A percentile compares a stretch with the other conserved stretches of the same genome.
Conservation (phyloP, 768 basidiomycete species). For the Pulveroboletus sp. region DNA sequence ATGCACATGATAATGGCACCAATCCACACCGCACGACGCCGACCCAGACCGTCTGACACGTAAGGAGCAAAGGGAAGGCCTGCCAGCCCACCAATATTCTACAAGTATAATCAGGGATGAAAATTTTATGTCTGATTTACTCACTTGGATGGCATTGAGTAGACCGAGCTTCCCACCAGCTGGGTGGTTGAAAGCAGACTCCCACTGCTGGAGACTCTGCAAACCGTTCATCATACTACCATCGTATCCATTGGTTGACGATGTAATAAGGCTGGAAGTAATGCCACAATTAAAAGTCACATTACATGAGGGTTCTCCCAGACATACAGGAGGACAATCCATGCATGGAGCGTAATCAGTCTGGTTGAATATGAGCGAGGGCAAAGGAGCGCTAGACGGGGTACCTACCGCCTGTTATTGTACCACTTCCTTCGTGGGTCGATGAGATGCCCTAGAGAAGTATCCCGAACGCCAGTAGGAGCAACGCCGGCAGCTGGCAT, state of each 20-base stretch:
- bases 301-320: not conserved
- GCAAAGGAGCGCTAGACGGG: not conserved
- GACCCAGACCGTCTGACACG: slow-evolving; percentile 67
- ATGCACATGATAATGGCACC: slow-evolving; percentile 70
- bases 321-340: slow-evolving; percentile 64
- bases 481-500: slow-evolving; percentile 53
- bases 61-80: slow-evolving; percentile 71
- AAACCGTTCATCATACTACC: slow-evolving; percentile 80
- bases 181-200: slow-evolving; percentile 55
- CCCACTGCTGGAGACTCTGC: slow-evolving; percentile 65
- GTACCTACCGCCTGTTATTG: slow-evolving; percentile 63
- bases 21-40: slow-evolving; percentile 59
- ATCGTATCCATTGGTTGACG: slow-evolving; percentile 73
- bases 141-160: slow-evolving; percentile 70
- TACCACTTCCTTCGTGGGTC: slow-evolving; percentile 72
- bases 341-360: slow-evolving; percentile 58
- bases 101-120: not conserved
- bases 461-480: slow-evolving; percentile 19
- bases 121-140: not conserved
- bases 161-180: slow-evolving; percentile 56
- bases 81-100: slow-evolving; percentile 69
- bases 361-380: slow-evolving; percentile 29
- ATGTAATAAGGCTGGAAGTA: slow-evolving; percentile 58
- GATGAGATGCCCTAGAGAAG: slow-evolving; percentile 50
- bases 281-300: not conserved